These are phyloP conservation scores for Xylogone sp. DNA, from an alignment of 2,329 filamentous ascomycete species.

Conservation along the genomic window DNA sequence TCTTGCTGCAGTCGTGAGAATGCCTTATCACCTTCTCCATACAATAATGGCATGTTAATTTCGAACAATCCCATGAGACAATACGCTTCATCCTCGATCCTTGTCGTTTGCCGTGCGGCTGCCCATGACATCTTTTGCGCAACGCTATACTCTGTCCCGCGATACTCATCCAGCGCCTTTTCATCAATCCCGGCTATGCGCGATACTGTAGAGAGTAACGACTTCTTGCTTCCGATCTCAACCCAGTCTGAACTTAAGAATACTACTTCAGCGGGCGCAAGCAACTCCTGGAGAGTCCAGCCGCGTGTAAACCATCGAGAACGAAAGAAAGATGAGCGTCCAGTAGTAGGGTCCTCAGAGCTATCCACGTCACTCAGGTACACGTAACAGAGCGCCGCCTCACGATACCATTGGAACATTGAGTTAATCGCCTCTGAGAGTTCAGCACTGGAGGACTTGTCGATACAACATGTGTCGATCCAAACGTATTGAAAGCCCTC, in stretches of 20 bases:
- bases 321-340: not conserved
- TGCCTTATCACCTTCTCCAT: constrained; percentile 31
- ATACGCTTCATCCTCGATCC: constrained; percentile 29
- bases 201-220: constrained; percentile 2
- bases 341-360: not conserved
- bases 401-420: constrained; percentile 18
- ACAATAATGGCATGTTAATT: constrained; percentile 33
- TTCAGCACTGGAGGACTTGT: constrained; percentile 19
- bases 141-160: constrained; percentile 18
- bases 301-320: constrained; percentile 11
- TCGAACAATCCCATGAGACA: constrained; percentile 31
- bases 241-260: constrained; percentile 13
- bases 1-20: constrained; percentile 32
- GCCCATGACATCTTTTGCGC: constrained; percentile 34
- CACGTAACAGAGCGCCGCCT: constrained; percentile 11
- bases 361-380: constrained; percentile 12
- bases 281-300: constrained; percentile 11
- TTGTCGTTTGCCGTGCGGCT: constrained; percentile 26
- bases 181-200: constrained; percentile 12
- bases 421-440: constrained; percentile 16
- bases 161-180: constrained; percentile 13
- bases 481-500: constrained; percentile 4
- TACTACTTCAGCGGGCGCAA: constrained; percentile 7
- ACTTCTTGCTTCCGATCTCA: constrained; percentile 8
- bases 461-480: constrained; percentile 19